These are phyloP conservation scores for Candida sonorensis DNA, from an alignment of 805 yeast species.

Conservation along the genomic window DNA sequence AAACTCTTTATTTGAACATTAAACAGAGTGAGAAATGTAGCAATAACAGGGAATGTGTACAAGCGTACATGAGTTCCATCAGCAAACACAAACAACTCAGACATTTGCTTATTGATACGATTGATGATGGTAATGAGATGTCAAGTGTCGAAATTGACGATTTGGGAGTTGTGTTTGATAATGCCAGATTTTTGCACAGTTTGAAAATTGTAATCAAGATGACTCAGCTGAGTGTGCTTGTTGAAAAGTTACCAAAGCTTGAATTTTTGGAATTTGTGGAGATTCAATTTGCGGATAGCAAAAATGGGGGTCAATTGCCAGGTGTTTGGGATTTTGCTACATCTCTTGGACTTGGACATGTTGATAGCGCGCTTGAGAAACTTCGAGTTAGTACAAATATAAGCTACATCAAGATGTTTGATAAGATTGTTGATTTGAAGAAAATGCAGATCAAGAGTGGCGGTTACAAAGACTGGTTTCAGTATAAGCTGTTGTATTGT, in stretches of 20 bases:
- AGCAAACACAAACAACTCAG: constrained; percentile 9
- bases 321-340: neutral
- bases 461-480: constrained; percentile 22
- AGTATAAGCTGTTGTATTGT: constrained; percentile 8
- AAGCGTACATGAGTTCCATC: constrained; percentile 8
- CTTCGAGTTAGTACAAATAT: constrained; percentile 11
- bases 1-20: constrained; percentile 13
- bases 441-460: constrained; percentile 12
- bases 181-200: constrained; percentile 10
- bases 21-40: too few relatives aligned
- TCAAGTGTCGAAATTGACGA: too few relatives aligned
- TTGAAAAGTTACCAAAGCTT: constrained; percentile 3
- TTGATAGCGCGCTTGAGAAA: constrained; percentile 5
- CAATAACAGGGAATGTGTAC: too few relatives aligned
- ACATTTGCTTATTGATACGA: constrained; percentile 17
- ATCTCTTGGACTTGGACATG: constrained; percentile 4
- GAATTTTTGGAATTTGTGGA: constrained; percentile 14
- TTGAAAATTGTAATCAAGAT: constrained; percentile 12
- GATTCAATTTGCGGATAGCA: too few relatives aligned
- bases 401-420: constrained; percentile 14
- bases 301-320: neutral
- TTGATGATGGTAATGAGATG: constrained; percentile 14
- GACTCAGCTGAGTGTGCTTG: constrained; percentile 5
- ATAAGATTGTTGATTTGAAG: constrained; percentile 13
- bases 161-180: too few relatives aligned